Conservation (phyloP, 2,329 filamentous ascomycete species). For the Xylaria sp. region DNA sequence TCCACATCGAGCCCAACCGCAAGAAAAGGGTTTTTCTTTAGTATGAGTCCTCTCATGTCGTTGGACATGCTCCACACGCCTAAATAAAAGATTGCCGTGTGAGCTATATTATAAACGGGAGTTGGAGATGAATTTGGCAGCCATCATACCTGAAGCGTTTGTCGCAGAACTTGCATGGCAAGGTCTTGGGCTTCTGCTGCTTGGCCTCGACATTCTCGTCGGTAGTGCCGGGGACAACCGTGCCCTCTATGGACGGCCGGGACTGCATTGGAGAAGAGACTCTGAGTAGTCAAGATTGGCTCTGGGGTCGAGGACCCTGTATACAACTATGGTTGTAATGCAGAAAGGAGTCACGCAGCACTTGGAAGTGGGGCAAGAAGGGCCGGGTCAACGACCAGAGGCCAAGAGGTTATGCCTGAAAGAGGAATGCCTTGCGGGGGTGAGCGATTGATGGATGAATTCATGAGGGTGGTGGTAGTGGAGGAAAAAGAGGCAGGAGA, state of each 20-base stretch:
- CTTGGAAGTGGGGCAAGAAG: slow-evolving; percentile 48
- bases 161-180: slow-evolving; percentile 72
- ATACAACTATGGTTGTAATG: slow-evolving; percentile 50
- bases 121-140: slow-evolving; percentile 39
- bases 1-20: slow-evolving; percentile 68
- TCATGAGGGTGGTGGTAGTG: slow-evolving; percentile 48
- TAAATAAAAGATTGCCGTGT: slow-evolving; percentile 56
- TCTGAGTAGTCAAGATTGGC: slow-evolving; percentile 47
- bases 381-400: slow-evolving; percentile 46
- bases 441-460: slow-evolving; percentile 51
- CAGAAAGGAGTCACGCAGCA: slow-evolving; percentile 52
- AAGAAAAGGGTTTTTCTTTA: slow-evolving; percentile 73
- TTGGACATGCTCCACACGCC: slow-evolving; percentile 73
- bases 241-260: slow-evolving; percentile 60
- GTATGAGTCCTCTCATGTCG: slow-evolving; percentile 73
- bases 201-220: slow-evolving; percentile 63
- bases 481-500: slow-evolving; percentile 27
- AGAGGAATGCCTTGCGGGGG: slow-evolving; percentile 52
- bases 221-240: slow-evolving; percentile 52
- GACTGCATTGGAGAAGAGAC: slow-evolving; percentile 58
- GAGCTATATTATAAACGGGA: slow-evolving; percentile 53
- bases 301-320: slow-evolving; percentile 47
- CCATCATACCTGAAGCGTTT: slow-evolving; percentile 69
- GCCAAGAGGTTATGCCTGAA: slow-evolving; percentile 50
- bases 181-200: slow-evolving; percentile 69